A percentile compares a stretch with the other conserved stretches of the same genome.
Evolutionary conservation across 495 filamentous ascomycete genomes (phyloP).

Genomic region (Melanomma pulvis-pyrius): DNA sequence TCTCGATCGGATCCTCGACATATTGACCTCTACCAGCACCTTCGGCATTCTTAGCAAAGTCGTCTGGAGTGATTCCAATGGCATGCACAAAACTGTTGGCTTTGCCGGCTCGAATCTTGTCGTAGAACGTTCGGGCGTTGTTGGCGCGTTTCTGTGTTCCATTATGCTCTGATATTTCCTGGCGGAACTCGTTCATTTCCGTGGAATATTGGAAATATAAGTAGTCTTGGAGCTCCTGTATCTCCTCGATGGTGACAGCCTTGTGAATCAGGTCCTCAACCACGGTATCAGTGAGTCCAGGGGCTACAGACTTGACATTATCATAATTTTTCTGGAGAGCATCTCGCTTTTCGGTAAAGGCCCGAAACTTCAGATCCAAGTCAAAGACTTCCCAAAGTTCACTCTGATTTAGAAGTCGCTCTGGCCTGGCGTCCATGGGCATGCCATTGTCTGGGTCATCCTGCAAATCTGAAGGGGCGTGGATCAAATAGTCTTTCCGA

Average conservation of each 20-base stretch:
- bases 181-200: constrained; percentile 72
- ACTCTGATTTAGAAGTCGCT: constrained; percentile 87
- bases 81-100: constrained; percentile 82
- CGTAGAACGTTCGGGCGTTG: constrained; percentile 72
- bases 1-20: constrained; percentile 71
- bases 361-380: constrained; percentile 89
- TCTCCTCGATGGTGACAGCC: constrained; percentile 83
- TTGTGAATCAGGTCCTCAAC: constrained; percentile 78
- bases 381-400: constrained; percentile 95
- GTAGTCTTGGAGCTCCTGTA: constrained; percentile 96
- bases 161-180: constrained; percentile 49
- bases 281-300: constrained; percentile 59
- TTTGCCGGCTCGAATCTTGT: constrained; percentile 75
- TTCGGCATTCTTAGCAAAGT: constrained; percentile 81
- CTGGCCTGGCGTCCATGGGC: constrained; percentile 65
- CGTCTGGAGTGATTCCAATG: constrained; percentile 87
- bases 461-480: constrained; percentile 71
- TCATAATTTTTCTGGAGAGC: constrained; percentile 76
- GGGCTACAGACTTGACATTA: constrained; percentile 60
- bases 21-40: constrained; percentile 72
- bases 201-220: constrained; percentile 91
- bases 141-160: constrained; percentile 77
- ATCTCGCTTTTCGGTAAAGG: constrained; percentile 84
- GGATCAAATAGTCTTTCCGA: constrained; percentile 95
- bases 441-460: constrained; percentile 62